Base-by-base conservation (phyloP, 208 protist species). In the Trypanosoma vivax region DNA sequence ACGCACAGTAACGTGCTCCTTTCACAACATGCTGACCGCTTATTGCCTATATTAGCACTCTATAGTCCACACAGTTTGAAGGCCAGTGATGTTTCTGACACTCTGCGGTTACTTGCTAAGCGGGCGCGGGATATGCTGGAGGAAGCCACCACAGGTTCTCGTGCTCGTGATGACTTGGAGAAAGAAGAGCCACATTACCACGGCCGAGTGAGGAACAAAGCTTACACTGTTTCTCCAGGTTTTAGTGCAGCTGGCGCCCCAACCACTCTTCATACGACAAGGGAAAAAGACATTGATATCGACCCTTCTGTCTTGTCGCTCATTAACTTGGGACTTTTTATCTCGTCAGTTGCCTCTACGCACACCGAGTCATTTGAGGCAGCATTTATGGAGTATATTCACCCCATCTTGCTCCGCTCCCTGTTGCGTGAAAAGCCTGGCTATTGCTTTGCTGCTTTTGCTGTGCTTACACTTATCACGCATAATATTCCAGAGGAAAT, bases 401-500 rank as follows among this genome's bases (percentile, higher is more conserved):
- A 72, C 50, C 73, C 78, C 4, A 42, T 79, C 31, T 63, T 90
- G n/a, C 70, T 63, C 31, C 55, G 65, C 34, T 65, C 66, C 2
- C 30, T 84, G 21, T 60, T 57, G 35, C 43, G 65, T 33, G 56
- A 37, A 41, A 63, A 48, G 46, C 23, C 69, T 47, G 24, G 18
- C 45, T 83, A 76, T 52, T 65, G 71, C 46, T 60, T 50, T 21
- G 50, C 71, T 28, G 72, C 70, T 10, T 72, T 84, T 55, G 73
- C 78, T 3, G 70, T 74, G 18, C 65, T 90, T 42, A 50, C 69
- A 7, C 29, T 90, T 13, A 55, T 90, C 7, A 70, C 70, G 19
- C 68, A 84, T 45, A 90, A 90, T 48, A 66, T 87, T 50, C 78
- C 75, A 3, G 21, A 41, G 0, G 50, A 56, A 33, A 67, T 60